These are phyloP conservation scores for Aspergillus glaucus DNA, from an alignment of 2,329 filamentous ascomycete genomes.

Conservation along the genomic window DNA sequence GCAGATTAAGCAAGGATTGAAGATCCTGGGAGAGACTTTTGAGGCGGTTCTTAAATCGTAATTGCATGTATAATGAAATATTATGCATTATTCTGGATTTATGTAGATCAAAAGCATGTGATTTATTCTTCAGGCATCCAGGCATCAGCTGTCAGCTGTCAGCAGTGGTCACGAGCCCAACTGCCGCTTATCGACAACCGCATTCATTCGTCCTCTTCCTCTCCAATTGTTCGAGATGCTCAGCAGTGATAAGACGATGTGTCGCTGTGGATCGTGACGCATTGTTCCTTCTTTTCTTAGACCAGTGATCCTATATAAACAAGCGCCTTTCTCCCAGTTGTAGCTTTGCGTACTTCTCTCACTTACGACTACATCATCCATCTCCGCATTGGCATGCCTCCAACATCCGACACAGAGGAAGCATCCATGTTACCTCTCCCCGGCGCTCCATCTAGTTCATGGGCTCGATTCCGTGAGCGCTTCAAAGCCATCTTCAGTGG, in stretches of 20 bases:
- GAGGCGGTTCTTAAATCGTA: conserved; percentile 45
- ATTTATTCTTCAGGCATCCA: neutral
- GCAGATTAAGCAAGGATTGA: conserved; percentile 72
- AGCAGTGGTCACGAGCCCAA: neutral
- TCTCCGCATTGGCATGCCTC: conserved; percentile 17
- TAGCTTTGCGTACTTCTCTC: neutral
- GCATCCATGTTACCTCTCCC: conserved; percentile 47
- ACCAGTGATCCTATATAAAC: neutral
- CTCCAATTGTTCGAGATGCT: neutral
- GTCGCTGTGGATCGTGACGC: neutral
- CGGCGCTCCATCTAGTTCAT: conserved; percentile 58
- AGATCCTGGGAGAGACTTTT: conserved; percentile 66
- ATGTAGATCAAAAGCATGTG: neutral
- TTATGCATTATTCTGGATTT: neutral
- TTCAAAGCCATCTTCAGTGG: conserved; percentile 58
- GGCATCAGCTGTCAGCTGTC: neutral
- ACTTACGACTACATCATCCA: neutral
- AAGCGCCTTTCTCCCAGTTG: neutral
- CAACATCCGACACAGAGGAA: conserved; percentile 14
- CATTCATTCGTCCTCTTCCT: neutral
- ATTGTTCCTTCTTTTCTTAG: neutral
- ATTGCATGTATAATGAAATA: conserved; percentile 1
- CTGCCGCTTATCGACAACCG: neutral
- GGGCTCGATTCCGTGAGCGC: conserved; percentile 65
- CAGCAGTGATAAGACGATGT: neutral